These are phyloP conservation scores for Anthostomella pinea DNA, from an alignment of 2,329 filamentous ascomycete genomes.

Conservation along the genomic window DNA sequence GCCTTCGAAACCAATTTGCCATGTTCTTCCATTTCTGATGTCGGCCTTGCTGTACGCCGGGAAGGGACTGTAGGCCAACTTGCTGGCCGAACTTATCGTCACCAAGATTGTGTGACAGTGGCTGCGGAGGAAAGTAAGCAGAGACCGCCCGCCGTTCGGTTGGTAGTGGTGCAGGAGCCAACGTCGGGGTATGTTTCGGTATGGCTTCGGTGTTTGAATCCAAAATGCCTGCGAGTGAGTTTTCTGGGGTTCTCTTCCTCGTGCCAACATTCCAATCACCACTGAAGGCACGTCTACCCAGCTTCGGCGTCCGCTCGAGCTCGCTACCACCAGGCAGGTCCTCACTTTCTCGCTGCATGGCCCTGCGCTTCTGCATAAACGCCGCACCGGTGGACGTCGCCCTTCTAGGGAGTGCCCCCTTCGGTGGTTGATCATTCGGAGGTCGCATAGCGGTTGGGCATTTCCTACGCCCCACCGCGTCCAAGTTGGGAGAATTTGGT, in stretches of 20 bases:
- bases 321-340: slow-evolving; percentile 10
- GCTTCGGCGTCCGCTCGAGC: slow-evolving; percentile 9
- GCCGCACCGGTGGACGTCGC: slow-evolving; percentile 46
- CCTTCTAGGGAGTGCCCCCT: slow-evolving; percentile 33
- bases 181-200: slow-evolving; percentile 6
- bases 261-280: slow-evolving; percentile 27
- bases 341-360: slow-evolving; percentile 13
- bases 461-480: slow-evolving; percentile 13
- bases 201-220: slow-evolving; percentile 5
- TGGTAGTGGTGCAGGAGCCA: slow-evolving; percentile 18
- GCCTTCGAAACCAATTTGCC: slow-evolving; percentile 31
- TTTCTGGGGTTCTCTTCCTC: slow-evolving; percentile 15
- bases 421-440: slow-evolving; percentile 16
- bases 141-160: slow-evolving; percentile 20
- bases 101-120: slow-evolving; percentile 8
- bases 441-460: slow-evolving; percentile 10
- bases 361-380: slow-evolving; percentile 41
- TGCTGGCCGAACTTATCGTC: too few relatives aligned
- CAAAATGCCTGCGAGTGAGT: slow-evolving; percentile 18
- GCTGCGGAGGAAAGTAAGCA: slow-evolving; percentile 17
- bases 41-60: too few relatives aligned
- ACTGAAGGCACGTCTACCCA: slow-evolving; percentile 26
- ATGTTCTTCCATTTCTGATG: slow-evolving; percentile 31
- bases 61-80: too few relatives aligned
- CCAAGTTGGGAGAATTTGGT: slow-evolving; percentile 8